Conservation (phyloP, 73 alveolate genomes). For the Loxodes magnus region DNA sequence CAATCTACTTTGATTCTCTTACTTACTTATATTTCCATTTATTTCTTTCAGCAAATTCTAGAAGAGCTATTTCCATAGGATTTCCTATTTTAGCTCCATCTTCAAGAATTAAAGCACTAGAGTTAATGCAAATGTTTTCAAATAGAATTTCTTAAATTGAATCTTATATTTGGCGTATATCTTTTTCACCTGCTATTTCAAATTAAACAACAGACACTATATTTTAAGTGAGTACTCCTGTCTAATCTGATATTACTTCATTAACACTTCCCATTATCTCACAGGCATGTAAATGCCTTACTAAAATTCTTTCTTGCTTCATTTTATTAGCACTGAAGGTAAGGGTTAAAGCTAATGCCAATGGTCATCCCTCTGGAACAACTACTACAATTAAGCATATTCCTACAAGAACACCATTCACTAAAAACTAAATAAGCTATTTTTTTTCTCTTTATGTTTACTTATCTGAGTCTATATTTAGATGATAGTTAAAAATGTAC, state of each 20-base stretch:
- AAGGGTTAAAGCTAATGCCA: conserved; percentile 86
- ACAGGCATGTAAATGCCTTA: conserved; percentile 75
- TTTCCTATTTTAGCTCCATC: background rate
- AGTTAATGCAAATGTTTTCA: conserved; percentile 9
- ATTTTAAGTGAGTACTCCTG: conserved; percentile 80
- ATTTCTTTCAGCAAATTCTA: conserved; percentile 1
- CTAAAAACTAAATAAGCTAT: too few relatives aligned
- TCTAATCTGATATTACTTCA: conserved; percentile 80
- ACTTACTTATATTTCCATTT: background rate
- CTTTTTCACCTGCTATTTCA: too few relatives aligned
- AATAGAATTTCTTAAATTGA: background rate
- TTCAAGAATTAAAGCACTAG: conserved; percentile 29
- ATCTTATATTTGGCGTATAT: too few relatives aligned
- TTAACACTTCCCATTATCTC: conserved; percentile 95
- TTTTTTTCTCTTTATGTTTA: too few relatives aligned
- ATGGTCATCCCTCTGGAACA: conserved; percentile 91
- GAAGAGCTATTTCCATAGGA: conserved; percentile 57
- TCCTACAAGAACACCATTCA: conserved; percentile 62
- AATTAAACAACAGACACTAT: conserved; percentile 62
- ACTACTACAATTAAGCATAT: conserved; percentile 84
- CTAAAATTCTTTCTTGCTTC: conserved; percentile 88
- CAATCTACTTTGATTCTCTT: background rate
- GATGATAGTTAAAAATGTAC: too few relatives aligned
- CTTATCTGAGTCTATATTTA: too few relatives aligned
- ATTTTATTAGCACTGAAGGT: conserved; percentile 81